Evolutionary conservation across 176 grass and related monocot genomes (phyloP), one percentile per base, ranked within the genome.

Genomic region (Eragrostis curvula): DNA sequence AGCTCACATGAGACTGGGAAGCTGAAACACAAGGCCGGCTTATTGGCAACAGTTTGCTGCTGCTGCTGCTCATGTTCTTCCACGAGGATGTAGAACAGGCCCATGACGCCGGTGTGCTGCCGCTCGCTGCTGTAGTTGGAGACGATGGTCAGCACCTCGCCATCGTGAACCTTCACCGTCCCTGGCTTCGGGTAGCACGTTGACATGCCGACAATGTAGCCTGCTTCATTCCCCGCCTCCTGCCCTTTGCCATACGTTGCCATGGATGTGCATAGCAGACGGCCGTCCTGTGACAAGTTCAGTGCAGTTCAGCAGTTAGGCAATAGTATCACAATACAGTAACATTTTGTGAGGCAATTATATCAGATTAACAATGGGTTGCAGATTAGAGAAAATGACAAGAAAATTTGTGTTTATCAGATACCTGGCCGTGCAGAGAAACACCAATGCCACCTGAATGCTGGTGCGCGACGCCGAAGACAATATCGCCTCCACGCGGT

Each of bases 131-230:
- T 98, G 84, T 98, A 98, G 58, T 93, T 95, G 71, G 96, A 98
- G 28, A 93, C 79, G 0, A 95, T 23, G 18, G 96, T 98, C 51
- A 98, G 71, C 6, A 81, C 78, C 85, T 98, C 92, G 3, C 93
- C 87, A 13, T 91, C 85, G 9, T 49, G 51, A 25, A 96, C 89
- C 55, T 60, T 85, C 30, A 96, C 66, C 1, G 83, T 74, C 4
- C 96, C 96, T 1, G 93, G 79, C 66, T 80, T 80, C 6, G 96
- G 96, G 70, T 92, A 99, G 77, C 93, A 99, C 3, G 80, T 83
- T 0, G 96, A 88, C 96, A 98, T 95, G 74, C 96, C 96, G 0
- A 99, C 87, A 7, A 99, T 91, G 85, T 99, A 99, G 17, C 87
- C 89, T 0, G 78, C 89, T 51, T 98, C 96, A 14, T 98, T 85